Percentiles rank a stretch among this genome's conserved stretches.
phyloP scores from a whole-genome alignment of 768 basidiomycete genomes.

The Amanita phalloides region DNA sequence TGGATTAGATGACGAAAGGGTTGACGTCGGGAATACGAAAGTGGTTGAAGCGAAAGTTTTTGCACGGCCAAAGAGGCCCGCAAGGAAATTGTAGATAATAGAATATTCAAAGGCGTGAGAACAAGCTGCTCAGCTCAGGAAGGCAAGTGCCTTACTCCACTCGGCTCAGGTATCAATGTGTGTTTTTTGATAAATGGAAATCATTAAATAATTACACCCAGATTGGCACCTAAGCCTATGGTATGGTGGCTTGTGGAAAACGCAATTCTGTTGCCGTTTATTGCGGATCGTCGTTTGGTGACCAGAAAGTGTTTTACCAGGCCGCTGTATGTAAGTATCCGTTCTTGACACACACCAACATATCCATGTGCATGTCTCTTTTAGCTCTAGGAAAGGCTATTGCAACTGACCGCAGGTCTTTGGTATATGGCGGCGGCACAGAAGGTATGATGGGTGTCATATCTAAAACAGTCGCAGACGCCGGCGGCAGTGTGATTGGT shows the following conservation, averaged over 20 bases:
- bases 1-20: constrained; percentile 15
- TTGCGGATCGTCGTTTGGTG: constrained; percentile 71
- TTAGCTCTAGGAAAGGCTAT: constrained; percentile 69
- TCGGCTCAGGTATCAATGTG: too few species aligned
- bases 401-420: constrained; percentile 42
- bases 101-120: too few species aligned
- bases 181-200: too few species aligned
- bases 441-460: constrained; percentile 83
- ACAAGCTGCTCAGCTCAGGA: too few species aligned
- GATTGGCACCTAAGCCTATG: too few species aligned
- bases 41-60: constrained; percentile 37
- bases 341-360: neutral
- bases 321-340: constrained; percentile 60
- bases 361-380: neutral
- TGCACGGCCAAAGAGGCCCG: constrained; percentile 61
- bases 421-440: constrained; percentile 84
- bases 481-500: constrained; percentile 67
- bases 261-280: constrained; percentile 61
- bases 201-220: too few species aligned
- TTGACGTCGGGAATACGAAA: neutral
- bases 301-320: constrained; percentile 42
- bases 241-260: neutral
- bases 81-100: constrained; percentile 24
- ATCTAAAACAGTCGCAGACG: constrained; percentile 50
- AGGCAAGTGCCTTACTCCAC: too few species aligned